Evolutionary conservation across 129 eudicot genomes (phyloP).

Genomic region (Deinandra increscens): DNA sequence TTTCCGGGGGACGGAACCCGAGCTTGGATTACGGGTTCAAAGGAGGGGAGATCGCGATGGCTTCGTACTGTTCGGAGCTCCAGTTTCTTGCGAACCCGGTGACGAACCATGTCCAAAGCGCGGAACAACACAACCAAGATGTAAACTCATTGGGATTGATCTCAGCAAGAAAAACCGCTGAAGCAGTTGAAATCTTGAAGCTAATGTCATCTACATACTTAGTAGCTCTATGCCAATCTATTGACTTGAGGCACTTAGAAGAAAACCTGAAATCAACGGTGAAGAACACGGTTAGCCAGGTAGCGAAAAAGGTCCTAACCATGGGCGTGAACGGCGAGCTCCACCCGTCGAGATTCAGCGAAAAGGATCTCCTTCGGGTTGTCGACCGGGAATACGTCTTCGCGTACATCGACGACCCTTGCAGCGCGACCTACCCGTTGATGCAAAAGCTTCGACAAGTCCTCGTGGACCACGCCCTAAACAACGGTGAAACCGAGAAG

Average conservation of each 20-base stretch:
- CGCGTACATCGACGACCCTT: slow-evolving; percentile 63
- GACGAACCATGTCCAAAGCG: slow-evolving; percentile 82
- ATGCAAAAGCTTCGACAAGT: slow-evolving; percentile 75
- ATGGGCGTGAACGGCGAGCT: slow-evolving; percentile 66
- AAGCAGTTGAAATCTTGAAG: slow-evolving; percentile 78
- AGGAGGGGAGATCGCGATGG: slow-evolving; percentile 86
- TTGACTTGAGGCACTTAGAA: slow-evolving; percentile 78
- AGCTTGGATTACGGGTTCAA: slow-evolving; percentile 89
- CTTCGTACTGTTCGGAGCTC: slow-evolving; percentile 79
- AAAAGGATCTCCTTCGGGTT: slow-evolving; percentile 58
- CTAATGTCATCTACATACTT: slow-evolving; percentile 72
- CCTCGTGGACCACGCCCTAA: slow-evolving; percentile 65
- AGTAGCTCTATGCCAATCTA: slow-evolving; percentile 73
- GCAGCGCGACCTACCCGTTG: slow-evolving; percentile 59
- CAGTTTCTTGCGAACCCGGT: slow-evolving; percentile 84
- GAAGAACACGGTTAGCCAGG: slow-evolving; percentile 74
- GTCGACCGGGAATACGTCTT: slow-evolving; percentile 66
- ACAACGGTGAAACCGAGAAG: slow-evolving; percentile 51
- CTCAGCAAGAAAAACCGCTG: slow-evolving; percentile 68
- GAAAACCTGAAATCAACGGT: slow-evolving; percentile 64
- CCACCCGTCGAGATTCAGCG: slow-evolving; percentile 68
- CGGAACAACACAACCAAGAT: slow-evolving; percentile 93
- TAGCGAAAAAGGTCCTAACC: slow-evolving; percentile 62
- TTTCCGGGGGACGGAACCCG: slow-evolving; percentile 69
- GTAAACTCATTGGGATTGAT: slow-evolving; percentile 79